Evolutionary conservation across 2,329 filamentous ascomycete genomes (phyloP), one percentile per base, ranked within the genome.

Genomic region (Decorospora gaudefroyi): DNA sequence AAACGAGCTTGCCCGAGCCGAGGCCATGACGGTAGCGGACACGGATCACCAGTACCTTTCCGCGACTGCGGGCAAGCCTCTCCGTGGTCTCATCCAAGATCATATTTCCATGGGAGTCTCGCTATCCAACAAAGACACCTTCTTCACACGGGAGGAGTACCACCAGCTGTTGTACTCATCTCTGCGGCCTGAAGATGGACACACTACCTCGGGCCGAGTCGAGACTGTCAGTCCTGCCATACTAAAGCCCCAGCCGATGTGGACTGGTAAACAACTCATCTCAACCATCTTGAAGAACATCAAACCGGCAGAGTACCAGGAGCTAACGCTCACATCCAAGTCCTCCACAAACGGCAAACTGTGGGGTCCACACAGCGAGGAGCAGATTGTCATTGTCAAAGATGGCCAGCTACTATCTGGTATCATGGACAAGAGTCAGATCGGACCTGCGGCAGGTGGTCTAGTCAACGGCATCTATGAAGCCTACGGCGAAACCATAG

Each of bases 21-120:
- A 99, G 74, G 93, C 93, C 2, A 80, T 95, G 57, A 88, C 90
- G 57, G 86, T 99, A 61, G 93, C 93, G 25, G 92, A 97, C 68
- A 96, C 93, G 2, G 92, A 99, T 68, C 91, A 96, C 65, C 93
- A 99, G 64, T 99, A 99, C 67, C 81, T 99, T 23, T 95, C 91
- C 22, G 89, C 87, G 13, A 99, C 93, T 3, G 88, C 90, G 11
- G 93, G 93, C 43, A 95, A 96, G 65, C 93, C 93, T 0, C 78
- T 99, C 11, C 82, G 93, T 78, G 93, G 93, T 82, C 76, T 99
- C 37, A 99, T 99, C 72, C 95, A 99, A 72, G 93, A 99, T 78
- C 93, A 99, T 71, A 87, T 99, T 48, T 96, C 92, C 2, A 92
- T 99, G 67, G 90, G 89, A 30, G 89, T 96, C 3, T 86, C 87